phyloP scores from a whole-genome alignment of 2,329 filamentous ascomycete species.

The Falciphora oryzae region DNA sequence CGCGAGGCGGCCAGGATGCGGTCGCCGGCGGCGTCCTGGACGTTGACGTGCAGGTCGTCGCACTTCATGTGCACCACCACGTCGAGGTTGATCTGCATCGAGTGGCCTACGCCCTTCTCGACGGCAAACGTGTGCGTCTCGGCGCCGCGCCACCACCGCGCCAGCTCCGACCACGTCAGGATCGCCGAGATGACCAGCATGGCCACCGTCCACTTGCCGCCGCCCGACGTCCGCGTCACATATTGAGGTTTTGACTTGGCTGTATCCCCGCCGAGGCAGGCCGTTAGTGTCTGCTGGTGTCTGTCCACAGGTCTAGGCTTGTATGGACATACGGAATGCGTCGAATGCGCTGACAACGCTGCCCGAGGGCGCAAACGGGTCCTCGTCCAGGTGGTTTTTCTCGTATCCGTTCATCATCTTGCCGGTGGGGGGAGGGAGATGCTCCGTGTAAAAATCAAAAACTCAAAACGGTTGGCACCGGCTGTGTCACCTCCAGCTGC shows the following conservation, averaged over 20 bases:
- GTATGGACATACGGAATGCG: slow-evolving; percentile 72
- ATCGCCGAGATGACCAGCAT: slow-evolving; percentile 69
- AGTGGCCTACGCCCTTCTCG: slow-evolving; percentile 82
- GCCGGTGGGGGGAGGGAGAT: neutral
- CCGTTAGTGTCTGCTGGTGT: too few relatives aligned
- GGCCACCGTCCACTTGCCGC: slow-evolving; percentile 88
- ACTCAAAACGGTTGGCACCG: neutral
- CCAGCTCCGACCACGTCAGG: slow-evolving; percentile 72
- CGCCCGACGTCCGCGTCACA: slow-evolving; percentile 73
- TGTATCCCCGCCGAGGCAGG: slow-evolving; percentile 28
- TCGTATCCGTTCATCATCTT: slow-evolving; percentile 72
- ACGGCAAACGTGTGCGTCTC: slow-evolving; percentile 90
- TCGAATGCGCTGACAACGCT: slow-evolving; percentile 82
- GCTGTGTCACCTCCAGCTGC: neutral
- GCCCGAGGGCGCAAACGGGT: slow-evolving; percentile 70
- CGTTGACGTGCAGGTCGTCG: slow-evolving; percentile 85
- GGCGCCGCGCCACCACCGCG: slow-evolving; percentile 75
- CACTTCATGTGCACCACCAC: slow-evolving; percentile 88
- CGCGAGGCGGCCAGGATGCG: slow-evolving; percentile 75
- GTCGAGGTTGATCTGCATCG: slow-evolving; percentile 92
- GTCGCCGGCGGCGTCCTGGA: slow-evolving; percentile 92
- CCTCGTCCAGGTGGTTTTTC: slow-evolving; percentile 64
- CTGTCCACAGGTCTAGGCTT: too few relatives aligned
- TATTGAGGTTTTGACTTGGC: slow-evolving; percentile 96
- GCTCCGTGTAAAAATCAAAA: neutral